Base-by-base conservation (phyloP, 2,329 filamentous ascomycete species). In the Volutella citrinella region DNA sequence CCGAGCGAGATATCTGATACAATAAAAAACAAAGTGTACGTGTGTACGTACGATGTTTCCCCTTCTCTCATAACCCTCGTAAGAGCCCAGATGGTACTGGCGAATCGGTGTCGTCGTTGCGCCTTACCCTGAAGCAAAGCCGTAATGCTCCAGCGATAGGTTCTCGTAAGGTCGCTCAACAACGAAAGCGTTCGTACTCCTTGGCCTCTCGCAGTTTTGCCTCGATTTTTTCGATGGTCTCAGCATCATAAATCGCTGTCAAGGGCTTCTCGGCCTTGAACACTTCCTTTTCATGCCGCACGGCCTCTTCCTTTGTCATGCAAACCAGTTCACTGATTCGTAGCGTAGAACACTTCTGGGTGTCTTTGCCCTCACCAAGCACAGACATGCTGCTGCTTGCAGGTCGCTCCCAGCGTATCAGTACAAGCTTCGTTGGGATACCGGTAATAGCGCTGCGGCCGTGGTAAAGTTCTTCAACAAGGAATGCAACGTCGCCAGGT, bases 241-340 rank as follows among this genome's bases (percentile, higher is more conserved):
- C 76, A 12, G 62, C 55, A 51, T 83, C 80, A 55, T 96, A 98
- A 17, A 96, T 43, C 2, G 91, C 82, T 45, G 86, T 82, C 0
- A 78, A 68, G 8, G 57, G 63, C 63, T 82, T 85, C 2, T 72
- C 75, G 0, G 78, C 85, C 50, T 78, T 82, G 27, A 97, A 67
- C 2, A 97, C 73, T 54, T 87, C 71, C 58, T 81, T 85, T 57
- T 94, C 87, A 60, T 98, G 93, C 38, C 76, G 72, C 12, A 72
- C 65, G 4, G 85, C 87, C 62, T 96, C 90, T 42, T 96, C 90
- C 59, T 90, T 95, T 2, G 90, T 96, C 87, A 96, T 87, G 51
- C 85, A 86, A 0, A 95, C 89, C 40, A 96, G 57, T 27, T 95
- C 82, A 18, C 74, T 71, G 49, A 91, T 63, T 19, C 70, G 62